Evolutionary conservation across 1,284 basidiomycete species (phyloP), one percentile per base, ranked within the genome.

Genomic region (Moesziomyces sp.): DNA sequence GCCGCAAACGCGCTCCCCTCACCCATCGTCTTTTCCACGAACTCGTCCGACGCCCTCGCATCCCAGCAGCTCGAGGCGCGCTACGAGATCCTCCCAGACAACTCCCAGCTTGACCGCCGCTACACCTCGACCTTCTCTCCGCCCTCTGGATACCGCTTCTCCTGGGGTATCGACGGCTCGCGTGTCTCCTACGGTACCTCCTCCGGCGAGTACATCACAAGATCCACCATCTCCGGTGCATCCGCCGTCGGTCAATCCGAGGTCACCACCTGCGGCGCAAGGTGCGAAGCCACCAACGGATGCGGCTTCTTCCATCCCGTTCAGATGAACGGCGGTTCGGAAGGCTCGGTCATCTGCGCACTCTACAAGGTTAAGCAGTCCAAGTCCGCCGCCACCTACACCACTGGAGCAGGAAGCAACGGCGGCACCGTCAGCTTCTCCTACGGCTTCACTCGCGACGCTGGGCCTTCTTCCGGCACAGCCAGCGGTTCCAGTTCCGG

Each of bases 241-340:
- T 56, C 21, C 13, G 34, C 21, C 2, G 50, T 67, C 19, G 54
- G 49, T 6, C 58, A 67, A 30, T 24, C 18, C 13, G 49, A 60
- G 21, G 50, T 67, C 30, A 57, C 57, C 43, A 26, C 48, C 26
- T 67, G 65, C 30, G 65, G 38, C 16, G 21, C 38, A 24, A 38
- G 46, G 23, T 67, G 65, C 46, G 40, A 40, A 16, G 38, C n/a
- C 4, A 55, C 26, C 3, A 14, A 18, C 2, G 10, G 38, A n/a
- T 67, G 65, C 44, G 49, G 28, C 21, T 67, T 67, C 46, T 61
- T 61, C 46, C 58, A 67, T 8, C 65, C 54, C 11, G 46, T 67
- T 43, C 44, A 67, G 52, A 60, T 67, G 58, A 61, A n/a, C 9
- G 54, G 50, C 23, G 34, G 43, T 42, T 49, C 30, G 1, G 58